Conservation (phyloP, 257 asterid species). For the Anisodus tanguticus region DNA sequence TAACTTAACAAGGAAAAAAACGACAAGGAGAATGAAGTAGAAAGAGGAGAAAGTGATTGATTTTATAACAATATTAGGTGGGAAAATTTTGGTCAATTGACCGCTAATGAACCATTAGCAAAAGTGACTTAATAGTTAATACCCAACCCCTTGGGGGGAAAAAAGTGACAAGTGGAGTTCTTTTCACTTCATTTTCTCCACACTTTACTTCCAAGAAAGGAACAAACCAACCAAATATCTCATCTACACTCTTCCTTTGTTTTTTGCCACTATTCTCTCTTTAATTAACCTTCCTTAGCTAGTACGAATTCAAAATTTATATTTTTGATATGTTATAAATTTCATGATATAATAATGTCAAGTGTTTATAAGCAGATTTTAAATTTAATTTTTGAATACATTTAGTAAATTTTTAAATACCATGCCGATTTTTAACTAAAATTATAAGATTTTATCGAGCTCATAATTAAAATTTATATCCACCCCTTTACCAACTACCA, state of each 20-base stretch:
- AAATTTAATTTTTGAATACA: no score
- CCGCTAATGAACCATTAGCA: not conserved
- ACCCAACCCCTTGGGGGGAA: constrained; percentile 12
- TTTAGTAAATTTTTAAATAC: no score
- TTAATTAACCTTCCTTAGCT: not conserved
- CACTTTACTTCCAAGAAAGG: constrained; percentile 68
- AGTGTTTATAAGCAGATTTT: no score
- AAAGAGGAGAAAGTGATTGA: not conserved
- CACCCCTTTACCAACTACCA: no score
- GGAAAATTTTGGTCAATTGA: constrained; percentile 1
- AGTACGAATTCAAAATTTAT: no score
- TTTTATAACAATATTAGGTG: not conserved
- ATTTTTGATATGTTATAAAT: no score
- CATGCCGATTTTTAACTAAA: no score
- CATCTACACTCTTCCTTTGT: constrained; percentile 50
- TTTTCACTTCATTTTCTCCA: constrained; percentile 25
- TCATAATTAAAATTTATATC: no score
- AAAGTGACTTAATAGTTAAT: not conserved
- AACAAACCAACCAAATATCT: constrained; percentile 37
- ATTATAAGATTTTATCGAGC: no score
- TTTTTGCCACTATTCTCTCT: constrained; percentile 20
- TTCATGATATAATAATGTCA: no score
- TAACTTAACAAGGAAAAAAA: no score
- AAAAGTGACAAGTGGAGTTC: constrained; percentile 40
- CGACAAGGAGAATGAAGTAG: not conserved